Evolutionary conservation across 192 early-diverging fungal genomes (phyloP).

Genomic region (Allomyces arbusculus): DNA sequence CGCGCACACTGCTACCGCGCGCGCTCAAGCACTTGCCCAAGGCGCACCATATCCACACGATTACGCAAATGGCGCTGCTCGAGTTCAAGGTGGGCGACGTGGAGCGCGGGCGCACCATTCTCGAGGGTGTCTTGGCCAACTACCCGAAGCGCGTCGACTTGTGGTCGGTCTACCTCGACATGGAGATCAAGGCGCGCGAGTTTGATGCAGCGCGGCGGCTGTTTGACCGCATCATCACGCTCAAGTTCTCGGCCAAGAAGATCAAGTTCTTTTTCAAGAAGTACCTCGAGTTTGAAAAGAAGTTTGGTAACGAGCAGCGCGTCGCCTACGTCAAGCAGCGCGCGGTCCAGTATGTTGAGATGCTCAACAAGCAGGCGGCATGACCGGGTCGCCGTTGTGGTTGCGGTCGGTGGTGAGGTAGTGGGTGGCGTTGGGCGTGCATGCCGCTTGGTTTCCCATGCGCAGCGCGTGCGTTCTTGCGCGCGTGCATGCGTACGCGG

Average conservation of each 20-base stretch:
- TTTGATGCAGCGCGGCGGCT: constrained; percentile 30
- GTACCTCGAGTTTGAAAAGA: constrained; percentile 89
- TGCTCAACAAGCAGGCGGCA: not conserved
- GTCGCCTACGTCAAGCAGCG: constrained; percentile 72
- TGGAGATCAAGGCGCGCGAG: constrained; percentile 70
- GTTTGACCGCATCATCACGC: constrained; percentile 72
- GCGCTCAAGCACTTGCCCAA: constrained; percentile 70
- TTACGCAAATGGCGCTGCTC: constrained; percentile 86
- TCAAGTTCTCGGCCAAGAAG: constrained; percentile 89
- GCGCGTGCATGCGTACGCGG: too few species aligned
- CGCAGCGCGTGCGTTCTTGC: too few species aligned
- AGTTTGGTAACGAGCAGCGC: constrained; percentile 51
- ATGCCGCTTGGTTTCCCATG: too few species aligned
- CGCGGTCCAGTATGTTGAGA: constrained; percentile 71
- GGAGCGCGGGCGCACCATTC: constrained; percentile 91
- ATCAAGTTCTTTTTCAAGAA: constrained; percentile 99
- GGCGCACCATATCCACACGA: constrained; percentile 85
- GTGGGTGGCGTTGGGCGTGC: too few species aligned
- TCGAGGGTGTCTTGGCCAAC: constrained; percentile 82
- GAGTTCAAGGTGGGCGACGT: constrained; percentile 95
- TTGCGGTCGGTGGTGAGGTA: too few species aligned
- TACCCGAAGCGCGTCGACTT: constrained; percentile 87
- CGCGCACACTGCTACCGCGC: constrained; percentile 60
- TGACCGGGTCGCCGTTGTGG: too few species aligned
- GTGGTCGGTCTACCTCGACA: constrained; percentile 93